These are phyloP conservation scores for Rhododendron ferrugineum DNA, from an alignment of 148 eudicot species.

Conservation along the genomic window DNA sequence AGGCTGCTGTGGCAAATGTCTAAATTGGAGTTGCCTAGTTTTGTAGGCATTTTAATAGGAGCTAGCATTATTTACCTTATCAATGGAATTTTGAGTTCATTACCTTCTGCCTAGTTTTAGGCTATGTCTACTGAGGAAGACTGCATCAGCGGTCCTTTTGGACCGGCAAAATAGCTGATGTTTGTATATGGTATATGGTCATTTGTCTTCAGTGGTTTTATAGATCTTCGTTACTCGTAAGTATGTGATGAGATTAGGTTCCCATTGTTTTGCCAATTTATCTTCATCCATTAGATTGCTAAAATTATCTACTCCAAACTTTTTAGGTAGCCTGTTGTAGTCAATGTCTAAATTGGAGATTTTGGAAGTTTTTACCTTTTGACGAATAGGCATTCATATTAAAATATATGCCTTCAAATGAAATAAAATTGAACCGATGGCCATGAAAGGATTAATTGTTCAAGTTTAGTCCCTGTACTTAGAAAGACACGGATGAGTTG, in stretches of 20 bases:
- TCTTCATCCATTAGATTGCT: neutral
- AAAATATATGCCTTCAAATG: neutral
- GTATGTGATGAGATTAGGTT: neutral
- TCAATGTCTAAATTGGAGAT: neutral
- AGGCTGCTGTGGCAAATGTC: neutral
- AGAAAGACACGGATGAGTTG: neutral
- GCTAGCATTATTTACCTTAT: neutral
- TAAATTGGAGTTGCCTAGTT: neutral
- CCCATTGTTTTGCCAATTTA: neutral
- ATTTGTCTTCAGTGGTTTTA: neutral
- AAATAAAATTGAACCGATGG: neutral
- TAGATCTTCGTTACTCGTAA: neutral
- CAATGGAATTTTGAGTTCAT: neutral
- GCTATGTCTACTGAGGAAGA: neutral
- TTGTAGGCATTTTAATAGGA: neutral
- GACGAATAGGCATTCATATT: neutral
- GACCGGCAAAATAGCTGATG: neutral
- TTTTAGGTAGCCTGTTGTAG: neutral
- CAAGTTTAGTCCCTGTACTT: neutral
- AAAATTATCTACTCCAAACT: neutral
- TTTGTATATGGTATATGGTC: neutral
- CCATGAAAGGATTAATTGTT: constrained; percentile 1
- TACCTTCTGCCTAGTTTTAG: neutral
- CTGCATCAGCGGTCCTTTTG: neutral
- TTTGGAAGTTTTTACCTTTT: neutral